Evolutionary conservation across 768 basidiomycete species (phyloP), one percentile per base, ranked within the genome.

Genomic region (Pleurotus salmoneostramineus): DNA sequence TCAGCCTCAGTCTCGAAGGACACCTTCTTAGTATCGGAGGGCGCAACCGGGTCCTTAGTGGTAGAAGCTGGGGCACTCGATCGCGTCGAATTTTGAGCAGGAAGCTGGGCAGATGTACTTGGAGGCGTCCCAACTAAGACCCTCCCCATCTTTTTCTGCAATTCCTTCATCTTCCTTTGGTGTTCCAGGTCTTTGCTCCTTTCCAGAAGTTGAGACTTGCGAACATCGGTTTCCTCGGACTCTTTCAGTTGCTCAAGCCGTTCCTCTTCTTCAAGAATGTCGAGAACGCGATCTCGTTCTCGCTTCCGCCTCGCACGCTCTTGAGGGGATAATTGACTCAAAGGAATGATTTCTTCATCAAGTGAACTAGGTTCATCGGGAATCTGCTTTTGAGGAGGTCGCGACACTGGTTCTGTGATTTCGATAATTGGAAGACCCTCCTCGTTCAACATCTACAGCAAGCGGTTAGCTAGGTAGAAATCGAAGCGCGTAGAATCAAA

Each of bases 361-460:
- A 77, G 73, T 37, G 66, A 55, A 15, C 69, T 54, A n/a, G 63
- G 46, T 32, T 14, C 27, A 31, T 21, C 27, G 14, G 8, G 37
- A 31, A 51, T 33, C 36, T 2, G 58, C 43, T 15, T 35, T 35
- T 46, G 45, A 6, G 65, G 54, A 33, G 65, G 45, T 7, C 63
- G 56, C 1, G 63, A 51, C 3, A 79, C 64, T 43, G 83, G 83
- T 65, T 93, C 91, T 33, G 78, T 80, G 57, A 93, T 86, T 37
- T 93, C 91, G 59, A 91, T 76, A 60, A 93, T 87, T 8, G 90
- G 90, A 40, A 89, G 79, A 3, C 89, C 89, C 49, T 93, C 89
- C 64, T 91, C 88, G 64, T 88, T 89, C 42, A 87, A 63, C 54
- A 87, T 74, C 89, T 91, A 59, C 5, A 64, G 60, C 37, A 33